Percentiles rank a stretch among this genome's conserved stretches.
phyloP scores from a whole-genome alignment of 2,329 filamentous ascomycete genomes.

The Penicillium occitanis region DNA sequence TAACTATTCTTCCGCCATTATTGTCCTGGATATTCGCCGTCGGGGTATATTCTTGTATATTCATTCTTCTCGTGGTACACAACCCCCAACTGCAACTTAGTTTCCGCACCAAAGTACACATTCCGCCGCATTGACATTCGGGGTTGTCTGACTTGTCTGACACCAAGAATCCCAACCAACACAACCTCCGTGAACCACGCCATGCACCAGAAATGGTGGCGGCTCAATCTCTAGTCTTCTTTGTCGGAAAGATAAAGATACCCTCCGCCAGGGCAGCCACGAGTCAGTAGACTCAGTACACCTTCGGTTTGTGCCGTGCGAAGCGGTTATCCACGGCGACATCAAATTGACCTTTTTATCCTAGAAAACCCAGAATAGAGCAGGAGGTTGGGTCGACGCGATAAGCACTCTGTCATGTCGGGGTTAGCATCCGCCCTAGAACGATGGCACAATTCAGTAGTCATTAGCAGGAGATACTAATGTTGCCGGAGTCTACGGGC shows the following conservation, averaged over 20 bases:
- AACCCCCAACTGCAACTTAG: neutral
- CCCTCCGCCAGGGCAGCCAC: neutral
- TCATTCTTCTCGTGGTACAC: neutral
- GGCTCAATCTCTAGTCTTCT: neutral
- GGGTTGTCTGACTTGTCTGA: neutral
- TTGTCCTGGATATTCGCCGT: neutral
- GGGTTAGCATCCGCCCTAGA: neutral
- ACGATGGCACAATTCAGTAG: neutral
- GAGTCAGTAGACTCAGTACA: conserved; percentile 4
- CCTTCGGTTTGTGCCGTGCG: neutral
- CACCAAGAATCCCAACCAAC: too few relatives aligned
- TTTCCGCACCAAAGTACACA: neutral
- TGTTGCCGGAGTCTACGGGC: neutral
- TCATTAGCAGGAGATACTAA: neutral
- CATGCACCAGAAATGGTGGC: neutral
- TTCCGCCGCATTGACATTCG: neutral
- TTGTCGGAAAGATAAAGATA: neutral
- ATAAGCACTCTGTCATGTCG: neutral
- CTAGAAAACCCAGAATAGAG: neutral
- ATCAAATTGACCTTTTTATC: neutral
- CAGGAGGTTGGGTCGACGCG: neutral
- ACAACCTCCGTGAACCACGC: neutral
- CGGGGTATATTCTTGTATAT: neutral
- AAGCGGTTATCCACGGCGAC: neutral
- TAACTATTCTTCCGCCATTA: neutral